Evolutionary conservation across 768 basidiomycete species (phyloP).

Genomic region (Hebeloma cylindrosporum): DNA sequence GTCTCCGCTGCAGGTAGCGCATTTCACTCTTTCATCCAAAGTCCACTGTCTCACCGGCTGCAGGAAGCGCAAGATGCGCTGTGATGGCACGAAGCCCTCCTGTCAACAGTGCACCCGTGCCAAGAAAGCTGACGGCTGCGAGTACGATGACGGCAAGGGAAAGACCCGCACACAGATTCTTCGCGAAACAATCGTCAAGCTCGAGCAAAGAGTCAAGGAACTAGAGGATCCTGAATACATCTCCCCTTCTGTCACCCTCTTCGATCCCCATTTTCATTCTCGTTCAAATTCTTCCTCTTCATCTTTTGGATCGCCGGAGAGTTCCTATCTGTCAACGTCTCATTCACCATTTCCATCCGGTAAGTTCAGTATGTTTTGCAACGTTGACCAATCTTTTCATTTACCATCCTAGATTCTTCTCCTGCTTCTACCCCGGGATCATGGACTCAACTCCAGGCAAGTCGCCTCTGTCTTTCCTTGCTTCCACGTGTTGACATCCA

Average conservation of each 20-base stretch:
- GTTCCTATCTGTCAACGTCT: conserved; percentile 50
- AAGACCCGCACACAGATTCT: conserved; percentile 80
- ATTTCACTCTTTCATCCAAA: conserved; percentile 22
- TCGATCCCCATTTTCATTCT: conserved; percentile 60
- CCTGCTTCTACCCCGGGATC: conserved; percentile 51
- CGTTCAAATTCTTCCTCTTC: conserved; percentile 57
- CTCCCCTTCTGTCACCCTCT: conserved; percentile 66
- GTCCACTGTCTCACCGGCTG: conserved; percentile 9
- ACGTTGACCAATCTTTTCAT: not conserved
- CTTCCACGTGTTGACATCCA: conserved; percentile 3
- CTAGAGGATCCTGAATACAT: conserved; percentile 75
- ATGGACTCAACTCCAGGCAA: conserved; percentile 46
- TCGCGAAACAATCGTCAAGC: conserved; percentile 71
- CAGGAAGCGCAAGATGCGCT: conserved; percentile 79
- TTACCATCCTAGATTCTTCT: conserved; percentile 33
- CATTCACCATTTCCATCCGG: conserved; percentile 54
- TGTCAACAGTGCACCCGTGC: conserved; percentile 79
- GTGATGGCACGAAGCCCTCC: conserved; percentile 74
- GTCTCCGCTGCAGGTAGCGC: conserved; percentile 76
- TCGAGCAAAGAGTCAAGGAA: conserved; percentile 70
- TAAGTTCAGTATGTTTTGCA: not conserved
- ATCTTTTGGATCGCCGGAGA: conserved; percentile 53
- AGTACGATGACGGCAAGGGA: conserved; percentile 83
- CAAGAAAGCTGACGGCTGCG: conserved; percentile 73
- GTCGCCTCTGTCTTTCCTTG: not conserved